These are phyloP conservation scores for Pholiota molesta DNA, from an alignment of 768 basidiomycete genomes.

Conservation along the genomic window DNA sequence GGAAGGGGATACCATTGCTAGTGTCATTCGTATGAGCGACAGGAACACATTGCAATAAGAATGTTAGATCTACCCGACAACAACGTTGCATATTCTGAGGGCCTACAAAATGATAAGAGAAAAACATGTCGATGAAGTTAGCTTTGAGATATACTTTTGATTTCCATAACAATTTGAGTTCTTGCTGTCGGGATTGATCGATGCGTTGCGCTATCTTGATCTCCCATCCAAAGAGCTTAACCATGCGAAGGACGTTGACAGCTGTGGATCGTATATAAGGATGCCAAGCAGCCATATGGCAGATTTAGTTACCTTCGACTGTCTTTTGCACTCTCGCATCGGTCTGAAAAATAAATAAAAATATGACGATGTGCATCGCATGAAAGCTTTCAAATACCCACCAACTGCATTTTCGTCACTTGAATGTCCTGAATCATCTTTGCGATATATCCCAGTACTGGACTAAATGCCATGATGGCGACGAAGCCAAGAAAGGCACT, in stretches of 20 bases:
- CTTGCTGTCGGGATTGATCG: conserved; percentile 58
- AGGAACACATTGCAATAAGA: not conserved
- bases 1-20: conserved; percentile 14
- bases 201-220: conserved; percentile 55
- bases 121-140: not conserved
- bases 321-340: conserved; percentile 12
- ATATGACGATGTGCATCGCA: not conserved
- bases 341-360: conserved; percentile 7
- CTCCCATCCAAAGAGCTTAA: conserved; percentile 38
- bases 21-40: not conserved
- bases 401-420: conserved; percentile 49
- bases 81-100: not conserved
- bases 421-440: conserved; percentile 51
- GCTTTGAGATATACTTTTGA: conserved; percentile 40
- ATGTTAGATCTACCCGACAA: not conserved
- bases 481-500: conserved; percentile 59
- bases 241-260: conserved; percentile 33
- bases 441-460: conserved; percentile 58
- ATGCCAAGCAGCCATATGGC: not conserved
- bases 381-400: conserved; percentile 2
- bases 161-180: conserved; percentile 56
- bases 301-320: not conserved
- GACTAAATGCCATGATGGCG: conserved; percentile 51
- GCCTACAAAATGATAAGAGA: not conserved
- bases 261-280: conserved; percentile 36